Conservation (phyloP, 768 basidiomycete species). For the Lepiota venenata region DNA sequence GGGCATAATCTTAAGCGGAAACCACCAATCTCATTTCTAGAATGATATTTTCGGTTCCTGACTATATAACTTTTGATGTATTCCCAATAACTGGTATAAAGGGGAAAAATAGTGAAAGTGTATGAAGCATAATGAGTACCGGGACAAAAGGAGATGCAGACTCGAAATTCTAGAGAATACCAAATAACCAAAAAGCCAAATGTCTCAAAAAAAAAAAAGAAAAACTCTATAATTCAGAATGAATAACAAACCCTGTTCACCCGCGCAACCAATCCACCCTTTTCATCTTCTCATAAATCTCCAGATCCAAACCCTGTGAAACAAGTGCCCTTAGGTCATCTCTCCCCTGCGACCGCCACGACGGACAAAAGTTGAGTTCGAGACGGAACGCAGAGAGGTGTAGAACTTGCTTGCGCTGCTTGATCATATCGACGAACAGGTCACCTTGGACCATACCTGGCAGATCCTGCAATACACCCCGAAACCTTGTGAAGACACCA, state of each 20-base stretch:
- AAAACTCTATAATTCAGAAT: too few species aligned
- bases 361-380: neutral
- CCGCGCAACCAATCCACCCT: neutral
- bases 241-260: neutral
- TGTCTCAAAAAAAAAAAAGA: too few species aligned
- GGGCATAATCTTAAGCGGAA: too few species aligned
- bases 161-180: too few species aligned
- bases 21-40: too few species aligned
- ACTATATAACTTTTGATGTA: too few species aligned
- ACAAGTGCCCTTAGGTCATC: constrained; percentile 1
- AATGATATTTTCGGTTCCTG: too few species aligned
- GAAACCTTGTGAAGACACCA: constrained; percentile 2
- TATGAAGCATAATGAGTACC: too few species aligned
- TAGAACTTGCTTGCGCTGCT: neutral
- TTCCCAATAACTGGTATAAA: too few species aligned
- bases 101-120: too few species aligned
- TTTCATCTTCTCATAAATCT: neutral
- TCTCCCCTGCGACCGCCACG: neutral
- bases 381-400: neutral
- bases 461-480: constrained; percentile 2
- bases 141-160: too few species aligned
- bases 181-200: too few species aligned
- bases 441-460: neutral
- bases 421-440: neutral
- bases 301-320: constrained; percentile 1